Percentiles rank a stretch among this genome's conserved stretches.
Conservation (phyloP, 495 filamentous ascomycete species). For the Penicillium antarcticum region DNA sequence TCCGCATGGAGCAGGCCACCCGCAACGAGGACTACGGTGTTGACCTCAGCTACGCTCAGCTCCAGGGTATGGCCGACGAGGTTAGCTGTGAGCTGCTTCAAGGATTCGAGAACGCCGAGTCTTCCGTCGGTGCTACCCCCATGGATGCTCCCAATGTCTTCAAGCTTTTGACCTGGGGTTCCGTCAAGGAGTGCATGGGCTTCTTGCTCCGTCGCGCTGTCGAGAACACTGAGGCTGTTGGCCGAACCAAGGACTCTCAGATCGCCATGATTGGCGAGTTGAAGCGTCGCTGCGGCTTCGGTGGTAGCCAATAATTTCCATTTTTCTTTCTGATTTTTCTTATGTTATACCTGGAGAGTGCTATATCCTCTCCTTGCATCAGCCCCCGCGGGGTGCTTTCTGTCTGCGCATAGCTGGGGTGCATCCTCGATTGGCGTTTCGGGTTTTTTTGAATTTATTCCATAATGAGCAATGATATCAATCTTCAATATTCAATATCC, state of each 20-base stretch:
- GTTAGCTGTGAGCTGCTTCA: conserved; percentile 78
- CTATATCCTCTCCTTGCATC: conserved; percentile 2
- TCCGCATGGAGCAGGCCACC: conserved; percentile 50
- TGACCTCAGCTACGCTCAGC: conserved; percentile 78
- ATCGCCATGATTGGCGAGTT: conserved; percentile 73
- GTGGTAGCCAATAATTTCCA: conserved; percentile 17
- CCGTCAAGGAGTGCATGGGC: conserved; percentile 88
- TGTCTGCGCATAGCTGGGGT: conserved; percentile 12
- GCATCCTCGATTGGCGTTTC: conserved; percentile 21
- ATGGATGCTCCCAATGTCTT: conserved; percentile 60
- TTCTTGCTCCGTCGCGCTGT: conserved; percentile 81
- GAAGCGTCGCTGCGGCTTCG: conserved; percentile 54
- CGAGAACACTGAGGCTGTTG: conserved; percentile 88
- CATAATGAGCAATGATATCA: conserved; percentile 15
- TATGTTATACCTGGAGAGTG: conserved; percentile 1
- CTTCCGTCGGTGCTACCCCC: conserved; percentile 13
- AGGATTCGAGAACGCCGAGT: conserved; percentile 38
- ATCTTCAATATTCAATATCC: background rate
- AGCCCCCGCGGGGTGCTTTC: conserved; percentile 11
- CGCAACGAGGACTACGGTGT: conserved; percentile 42
- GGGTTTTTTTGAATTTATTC: conserved; percentile 1
- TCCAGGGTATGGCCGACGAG: conserved; percentile 97
- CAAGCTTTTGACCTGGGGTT: conserved; percentile 93
- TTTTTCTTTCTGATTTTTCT: conserved; percentile 1
- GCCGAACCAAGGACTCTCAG: conserved; percentile 70